These are phyloP conservation scores for Rubroboletus pulcherrimus DNA, from an alignment of 768 basidiomycete species.

Conservation along the genomic window DNA sequence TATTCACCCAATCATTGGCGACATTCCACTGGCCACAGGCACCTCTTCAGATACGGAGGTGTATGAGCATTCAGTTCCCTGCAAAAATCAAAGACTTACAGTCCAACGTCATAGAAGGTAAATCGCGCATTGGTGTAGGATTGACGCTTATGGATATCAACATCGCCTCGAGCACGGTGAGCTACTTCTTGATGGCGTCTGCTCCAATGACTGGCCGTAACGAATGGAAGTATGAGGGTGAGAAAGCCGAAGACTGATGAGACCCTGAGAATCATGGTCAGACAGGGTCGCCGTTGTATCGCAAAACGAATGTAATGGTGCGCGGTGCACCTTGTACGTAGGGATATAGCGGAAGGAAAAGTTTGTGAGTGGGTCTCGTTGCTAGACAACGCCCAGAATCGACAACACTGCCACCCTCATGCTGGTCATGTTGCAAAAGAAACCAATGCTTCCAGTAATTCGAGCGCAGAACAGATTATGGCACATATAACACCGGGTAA, in stretches of 20 bases:
- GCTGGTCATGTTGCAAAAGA: not conserved
- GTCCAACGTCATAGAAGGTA: constrained; percentile 55
- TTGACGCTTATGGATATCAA: constrained; percentile 39
- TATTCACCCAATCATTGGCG: constrained; percentile 43
- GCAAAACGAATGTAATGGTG: constrained; percentile 20
- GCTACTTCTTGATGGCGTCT: constrained; percentile 48
- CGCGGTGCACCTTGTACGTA: constrained; percentile 10
- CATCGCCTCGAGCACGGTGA: constrained; percentile 41
- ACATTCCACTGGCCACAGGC: constrained; percentile 48
- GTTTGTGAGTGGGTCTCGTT: constrained; percentile 5
- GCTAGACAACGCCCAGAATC: constrained; percentile 11
- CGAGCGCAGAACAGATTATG: constrained; percentile 4
- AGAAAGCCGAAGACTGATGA: constrained; percentile 31
- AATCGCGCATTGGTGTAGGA: constrained; percentile 37
- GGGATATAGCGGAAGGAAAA: not conserved
- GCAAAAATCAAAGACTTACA: constrained; percentile 33
- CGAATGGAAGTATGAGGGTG: constrained; percentile 34
- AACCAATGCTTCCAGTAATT: not conserved
- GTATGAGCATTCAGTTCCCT: constrained; percentile 3
- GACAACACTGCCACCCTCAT: constrained; percentile 9
- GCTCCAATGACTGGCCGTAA: constrained; percentile 32
- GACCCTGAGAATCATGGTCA: constrained; percentile 22
- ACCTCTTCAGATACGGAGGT: constrained; percentile 37
- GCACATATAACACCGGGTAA: constrained; percentile 17
- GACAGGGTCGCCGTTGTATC: not conserved